Percentiles rank a stretch among this genome's conserved stretches.
phyloP scores from a whole-genome alignment of 1,284 basidiomycete species.

The Ustilago shanxiensis region DNA sequence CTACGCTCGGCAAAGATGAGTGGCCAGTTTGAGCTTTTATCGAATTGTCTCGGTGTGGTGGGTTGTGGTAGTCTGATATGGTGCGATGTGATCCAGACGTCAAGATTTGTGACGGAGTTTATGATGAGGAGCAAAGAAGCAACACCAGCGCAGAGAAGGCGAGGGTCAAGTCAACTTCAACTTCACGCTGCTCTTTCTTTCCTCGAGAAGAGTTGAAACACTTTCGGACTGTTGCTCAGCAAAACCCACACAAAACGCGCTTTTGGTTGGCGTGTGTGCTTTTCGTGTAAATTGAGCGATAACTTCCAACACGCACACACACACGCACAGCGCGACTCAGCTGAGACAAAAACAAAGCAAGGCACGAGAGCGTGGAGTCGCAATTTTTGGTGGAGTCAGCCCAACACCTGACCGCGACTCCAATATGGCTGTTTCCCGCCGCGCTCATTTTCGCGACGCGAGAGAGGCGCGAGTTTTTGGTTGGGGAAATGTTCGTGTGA shows the following conservation, averaged over 20 bases:
- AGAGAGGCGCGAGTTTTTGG: neutral
- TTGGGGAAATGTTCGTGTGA: too few relatives aligned
- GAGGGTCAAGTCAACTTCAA: neutral
- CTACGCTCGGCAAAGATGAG: too few relatives aligned
- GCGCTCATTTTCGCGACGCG: slow-evolving; percentile 9
- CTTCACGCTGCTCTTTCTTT: neutral
- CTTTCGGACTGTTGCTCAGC: neutral
- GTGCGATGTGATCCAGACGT: neutral
- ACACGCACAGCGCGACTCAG: neutral
- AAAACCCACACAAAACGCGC: neutral
- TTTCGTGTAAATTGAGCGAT: slow-evolving; percentile 7
- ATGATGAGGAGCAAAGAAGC: neutral
- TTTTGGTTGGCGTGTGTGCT: neutral
- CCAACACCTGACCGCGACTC: neutral
- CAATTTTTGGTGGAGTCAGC: neutral
- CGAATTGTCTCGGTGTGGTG: neutral
- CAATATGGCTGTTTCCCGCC: neutral
- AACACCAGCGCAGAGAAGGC: too few relatives aligned
- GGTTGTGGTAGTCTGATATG: neutral
- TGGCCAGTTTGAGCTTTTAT: too few relatives aligned
- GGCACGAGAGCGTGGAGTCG: neutral
- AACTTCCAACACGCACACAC: neutral
- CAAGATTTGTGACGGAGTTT: neutral
- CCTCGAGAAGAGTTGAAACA: neutral
- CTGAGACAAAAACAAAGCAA: neutral